phyloP scores from a whole-genome alignment of 2,329 filamentous ascomycete species.

The Ceratocystis lukuohia region DNA sequence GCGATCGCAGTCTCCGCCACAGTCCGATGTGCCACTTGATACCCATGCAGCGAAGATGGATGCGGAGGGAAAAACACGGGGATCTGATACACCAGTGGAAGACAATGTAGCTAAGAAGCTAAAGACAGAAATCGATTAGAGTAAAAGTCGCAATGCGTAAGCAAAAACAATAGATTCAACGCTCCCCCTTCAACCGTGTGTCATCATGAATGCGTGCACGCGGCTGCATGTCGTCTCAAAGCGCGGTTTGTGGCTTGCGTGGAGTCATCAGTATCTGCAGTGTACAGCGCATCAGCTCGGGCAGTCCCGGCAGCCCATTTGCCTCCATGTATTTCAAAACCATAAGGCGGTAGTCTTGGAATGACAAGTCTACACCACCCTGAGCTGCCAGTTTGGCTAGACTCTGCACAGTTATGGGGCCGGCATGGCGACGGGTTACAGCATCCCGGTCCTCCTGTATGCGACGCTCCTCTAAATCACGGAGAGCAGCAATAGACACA shows the following conservation, averaged over 20 bases:
- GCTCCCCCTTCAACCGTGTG: background rate
- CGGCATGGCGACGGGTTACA: constrained; percentile 38
- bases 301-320: constrained; percentile 51
- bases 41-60: background rate
- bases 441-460: constrained; percentile 24
- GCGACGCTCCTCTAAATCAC: constrained; percentile 44
- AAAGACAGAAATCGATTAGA: constrained; percentile 9
- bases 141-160: background rate
- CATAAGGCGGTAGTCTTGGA: constrained; percentile 62
- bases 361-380: constrained; percentile 53
- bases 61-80: background rate
- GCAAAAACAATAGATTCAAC: background rate
- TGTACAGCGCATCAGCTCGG: constrained; percentile 63
- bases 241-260: constrained; percentile 22
- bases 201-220: background rate
- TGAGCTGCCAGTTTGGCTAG: constrained; percentile 48
- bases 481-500: constrained; percentile 42
- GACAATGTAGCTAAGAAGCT: constrained; percentile 15
- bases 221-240: background rate
- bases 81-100: background rate
- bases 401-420: constrained; percentile 56
- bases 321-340: constrained; percentile 55
- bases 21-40: background rate
- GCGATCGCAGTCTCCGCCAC: background rate
- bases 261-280: constrained; percentile 58